Evolutionary conservation across 352 stramenopile species (phyloP), one percentile per base, ranked within the genome.

Genomic region (Globisporangium paddicum): DNA sequence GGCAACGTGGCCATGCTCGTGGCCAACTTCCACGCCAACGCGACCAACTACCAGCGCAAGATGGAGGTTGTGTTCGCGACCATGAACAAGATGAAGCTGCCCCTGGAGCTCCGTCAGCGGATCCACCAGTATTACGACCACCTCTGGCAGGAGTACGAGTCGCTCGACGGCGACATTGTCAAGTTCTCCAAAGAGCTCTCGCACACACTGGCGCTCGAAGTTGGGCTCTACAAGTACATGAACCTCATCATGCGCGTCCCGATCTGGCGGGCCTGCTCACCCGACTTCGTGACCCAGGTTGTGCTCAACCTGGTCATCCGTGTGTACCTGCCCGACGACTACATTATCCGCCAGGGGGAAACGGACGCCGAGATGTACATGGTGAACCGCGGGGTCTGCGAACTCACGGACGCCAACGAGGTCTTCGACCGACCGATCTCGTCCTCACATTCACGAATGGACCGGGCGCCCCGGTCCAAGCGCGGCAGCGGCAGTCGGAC

Each of bases 321-420:
- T 1, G 64, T 82, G 7, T 78, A 80, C 60, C 58, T 82, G 41
- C 75, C 73, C 0, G 72, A 81, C 21, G 72, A 85, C 57, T 85
- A 76, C 32, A 63, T 85, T 28, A 55, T 82, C 38, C 63, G 62
- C 19, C 55, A 55, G 14, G 58, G 71, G 3, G 71, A 79, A n/a
- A 63, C 67, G 7, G 58, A 62, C 10, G 37, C 51, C 23, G 69
- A 75, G 10, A 62, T 84, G 60, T 73, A 74, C 47, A 79, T 84
- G 69, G 57, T 83, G 11, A 77, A 81, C 13, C 56, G 57, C 0
- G 71, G 66, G 7, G 63, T 63, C 1, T 79, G 63, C 23, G 67
- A 73, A 37, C 50, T 73, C 25, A 50, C 49, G 11, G 64, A 58
- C 5, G 60, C 60, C 3, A 74, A 74, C 2, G 62, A 81, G 19